A percentile compares a stretch with the other conserved stretches of the same genome.
phyloP scores from a whole-genome alignment of 768 basidiomycete species.

The Cubamyces lactineus region DNA sequence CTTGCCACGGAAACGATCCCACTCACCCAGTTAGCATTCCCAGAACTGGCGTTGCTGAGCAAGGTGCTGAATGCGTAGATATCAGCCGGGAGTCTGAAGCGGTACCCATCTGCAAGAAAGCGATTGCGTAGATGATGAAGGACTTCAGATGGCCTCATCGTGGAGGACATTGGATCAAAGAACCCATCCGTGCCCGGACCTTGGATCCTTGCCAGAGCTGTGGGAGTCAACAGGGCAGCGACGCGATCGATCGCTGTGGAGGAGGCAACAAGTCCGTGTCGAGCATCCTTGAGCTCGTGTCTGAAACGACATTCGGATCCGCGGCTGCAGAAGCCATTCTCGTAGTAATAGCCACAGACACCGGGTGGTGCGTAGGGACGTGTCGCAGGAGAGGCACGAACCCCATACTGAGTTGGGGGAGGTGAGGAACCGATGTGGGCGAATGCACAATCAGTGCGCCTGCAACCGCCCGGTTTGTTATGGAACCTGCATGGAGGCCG shows the following conservation, averaged over 20 bases:
- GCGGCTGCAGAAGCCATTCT: constrained; percentile 47
- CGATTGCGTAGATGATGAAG: constrained; percentile 44
- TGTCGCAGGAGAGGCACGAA: neutral
- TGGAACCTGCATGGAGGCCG: constrained; percentile 44
- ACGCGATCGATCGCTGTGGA: constrained; percentile 30
- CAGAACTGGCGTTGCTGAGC: constrained; percentile 17
- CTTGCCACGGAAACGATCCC: neutral
- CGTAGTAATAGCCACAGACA: constrained; percentile 53
- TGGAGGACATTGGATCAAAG: constrained; percentile 32
- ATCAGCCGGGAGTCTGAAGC: constrained; percentile 45
- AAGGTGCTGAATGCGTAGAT: constrained; percentile 47
- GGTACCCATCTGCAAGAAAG: constrained; percentile 49
- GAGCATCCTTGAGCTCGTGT: constrained; percentile 34
- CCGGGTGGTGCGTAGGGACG: constrained; percentile 36
- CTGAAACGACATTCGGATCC: constrained; percentile 49
- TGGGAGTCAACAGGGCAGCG: constrained; percentile 49
- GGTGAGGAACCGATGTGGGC: constrained; percentile 9
- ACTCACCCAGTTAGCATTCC: constrained; percentile 26
- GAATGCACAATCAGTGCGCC: constrained; percentile 17
- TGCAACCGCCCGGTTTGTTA: constrained; percentile 50
- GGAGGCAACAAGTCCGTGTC: no score
- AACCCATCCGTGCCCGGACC: constrained; percentile 48
- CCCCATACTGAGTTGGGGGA: neutral
- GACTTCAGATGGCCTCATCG: constrained; percentile 48
- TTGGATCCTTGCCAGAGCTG: constrained; percentile 48